Evolutionary conservation across 2,329 filamentous ascomycete species (phyloP), one percentile per base, ranked within the genome.

Genomic region (Magnaporthiopsis poae): DNA sequence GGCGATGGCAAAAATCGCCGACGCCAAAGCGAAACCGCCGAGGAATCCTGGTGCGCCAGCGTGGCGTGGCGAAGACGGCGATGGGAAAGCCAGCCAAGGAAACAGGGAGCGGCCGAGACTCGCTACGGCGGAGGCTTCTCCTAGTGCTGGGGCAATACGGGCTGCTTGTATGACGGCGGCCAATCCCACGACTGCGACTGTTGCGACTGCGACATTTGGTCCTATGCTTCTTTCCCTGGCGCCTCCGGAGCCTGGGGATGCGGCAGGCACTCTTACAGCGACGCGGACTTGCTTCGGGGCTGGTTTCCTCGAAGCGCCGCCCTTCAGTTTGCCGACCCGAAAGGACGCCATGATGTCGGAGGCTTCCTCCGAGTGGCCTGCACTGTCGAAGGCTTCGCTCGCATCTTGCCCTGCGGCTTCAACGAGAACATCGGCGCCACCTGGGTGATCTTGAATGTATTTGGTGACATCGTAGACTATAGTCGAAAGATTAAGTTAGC

Each of bases 381-480:
- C 90, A 73, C 93, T 89, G 78, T 95, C 90, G 73, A 93, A 95
- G 60, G 87, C 89, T 74, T 91, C 88, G 61, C 89, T 91, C 63
- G 62, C 62, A 8, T 63, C 62, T 15, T 36, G 25, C 31, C 62
- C 62, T 18, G 62, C 62, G 33, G 35, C 62, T 18, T 63, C 62
- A 12, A 63, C n/a, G 21, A 63, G 62, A 25, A 63, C 62, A 13
- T 96, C 91, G 72, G 87, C 86, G 67, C 95, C 95, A 71, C 95
- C 95, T 27, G 95, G 95, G 76, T 99, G 95, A 71, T 92, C 88
- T 65, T 92, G 86, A 68, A 97, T 78, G 74, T 99, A 99, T 66
- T 90, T 87, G 67, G 95, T 97, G 70, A 99, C 84, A 81, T 99
- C 94, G 83, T 92, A 99, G 72, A 99, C 94, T 56, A 25, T 8